A percentile compares a stretch with the other conserved stretches of the same genome.
phyloP scores from a whole-genome alignment of 148 eudicot species.

The Amaranthus hypochondriacus region DNA sequence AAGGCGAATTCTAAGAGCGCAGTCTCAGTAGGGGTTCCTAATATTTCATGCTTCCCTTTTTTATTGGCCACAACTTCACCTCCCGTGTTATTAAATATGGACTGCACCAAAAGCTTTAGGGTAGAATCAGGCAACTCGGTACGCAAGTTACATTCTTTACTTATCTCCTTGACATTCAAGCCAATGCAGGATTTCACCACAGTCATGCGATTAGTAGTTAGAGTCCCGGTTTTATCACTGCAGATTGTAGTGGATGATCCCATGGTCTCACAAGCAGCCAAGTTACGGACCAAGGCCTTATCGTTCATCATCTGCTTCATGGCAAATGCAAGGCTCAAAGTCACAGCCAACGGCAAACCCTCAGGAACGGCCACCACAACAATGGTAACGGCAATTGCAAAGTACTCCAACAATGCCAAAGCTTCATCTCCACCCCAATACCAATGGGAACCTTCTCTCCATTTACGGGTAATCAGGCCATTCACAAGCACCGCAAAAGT shows the following conservation, averaged over 20 bases:
- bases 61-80: slow-evolving; percentile 83
- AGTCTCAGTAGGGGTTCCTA: slow-evolving; percentile 91
- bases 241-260: slow-evolving; percentile 91
- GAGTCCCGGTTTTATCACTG: slow-evolving; percentile 95
- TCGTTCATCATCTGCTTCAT: slow-evolving; percentile 99
- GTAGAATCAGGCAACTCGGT: slow-evolving; percentile 59
- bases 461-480: slow-evolving; percentile 57
- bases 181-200: slow-evolving; percentile 88
- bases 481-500: slow-evolving; percentile 84
- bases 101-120: slow-evolving; percentile 52
- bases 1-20: slow-evolving; percentile 80
- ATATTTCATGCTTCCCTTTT: slow-evolving; percentile 61
- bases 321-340: slow-evolving; percentile 91
- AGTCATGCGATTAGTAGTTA: slow-evolving; percentile 91
- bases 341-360: slow-evolving; percentile 92
- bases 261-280: slow-evolving; percentile 99
- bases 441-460: slow-evolving; percentile 51
- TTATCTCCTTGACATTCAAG: slow-evolving; percentile 53
- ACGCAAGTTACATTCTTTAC: slow-evolving; percentile 34
- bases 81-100: slow-evolving; percentile 84
- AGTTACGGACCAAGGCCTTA: slow-evolving; percentile 85
- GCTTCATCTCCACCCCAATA: slow-evolving; percentile 88
- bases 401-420: slow-evolving; percentile 65
- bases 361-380: slow-evolving; percentile 99
- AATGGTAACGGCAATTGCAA: slow-evolving; percentile 89